phyloP scores from a whole-genome alignment of 1,139 yeast species.

The Ogataea hybrid region DNA sequence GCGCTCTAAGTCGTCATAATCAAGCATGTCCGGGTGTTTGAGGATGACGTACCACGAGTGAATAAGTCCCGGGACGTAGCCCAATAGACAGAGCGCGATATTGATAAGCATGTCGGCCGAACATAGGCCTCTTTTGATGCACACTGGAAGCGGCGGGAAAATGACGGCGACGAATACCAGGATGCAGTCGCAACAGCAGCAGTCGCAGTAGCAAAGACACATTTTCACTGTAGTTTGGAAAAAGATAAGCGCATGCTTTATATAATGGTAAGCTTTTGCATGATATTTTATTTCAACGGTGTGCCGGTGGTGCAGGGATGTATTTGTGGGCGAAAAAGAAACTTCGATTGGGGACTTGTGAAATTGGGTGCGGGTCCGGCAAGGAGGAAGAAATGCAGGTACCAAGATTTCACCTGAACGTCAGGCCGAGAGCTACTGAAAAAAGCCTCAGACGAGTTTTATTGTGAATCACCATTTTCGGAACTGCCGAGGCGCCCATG shows the following conservation, averaged over 20 bases:
- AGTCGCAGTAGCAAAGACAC: conserved; percentile 35
- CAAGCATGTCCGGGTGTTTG: conserved; percentile 21
- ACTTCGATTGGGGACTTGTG: neutral
- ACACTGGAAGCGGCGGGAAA: conserved; percentile 72
- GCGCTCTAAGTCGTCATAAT: conserved; percentile 31
- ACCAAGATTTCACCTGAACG: conserved; percentile 1
- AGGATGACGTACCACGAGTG: conserved; percentile 67
- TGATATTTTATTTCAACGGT: neutral
- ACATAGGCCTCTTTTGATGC: conserved; percentile 65
- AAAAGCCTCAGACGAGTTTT: neutral
- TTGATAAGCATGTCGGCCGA: conserved; percentile 61
- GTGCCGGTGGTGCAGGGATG: conserved; percentile 5
- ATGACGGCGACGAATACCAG: conserved; percentile 59
- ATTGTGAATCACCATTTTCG: neutral
- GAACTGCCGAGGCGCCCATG: neutral
- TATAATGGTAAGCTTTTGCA: neutral
- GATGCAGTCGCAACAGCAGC: conserved; percentile 48
- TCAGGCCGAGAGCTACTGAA: neutral
- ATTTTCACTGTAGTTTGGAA: conserved; percentile 1
- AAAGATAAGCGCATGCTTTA: neutral
- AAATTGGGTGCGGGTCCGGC: neutral
- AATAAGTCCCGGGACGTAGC: conserved; percentile 67
- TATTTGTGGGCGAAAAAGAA: neutral
- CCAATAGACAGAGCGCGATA: conserved; percentile 54
- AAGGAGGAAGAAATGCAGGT: conserved; percentile 4